Conservation (phyloP, 169 alveolate genomes). For the Eimeria brunetti region DNA sequence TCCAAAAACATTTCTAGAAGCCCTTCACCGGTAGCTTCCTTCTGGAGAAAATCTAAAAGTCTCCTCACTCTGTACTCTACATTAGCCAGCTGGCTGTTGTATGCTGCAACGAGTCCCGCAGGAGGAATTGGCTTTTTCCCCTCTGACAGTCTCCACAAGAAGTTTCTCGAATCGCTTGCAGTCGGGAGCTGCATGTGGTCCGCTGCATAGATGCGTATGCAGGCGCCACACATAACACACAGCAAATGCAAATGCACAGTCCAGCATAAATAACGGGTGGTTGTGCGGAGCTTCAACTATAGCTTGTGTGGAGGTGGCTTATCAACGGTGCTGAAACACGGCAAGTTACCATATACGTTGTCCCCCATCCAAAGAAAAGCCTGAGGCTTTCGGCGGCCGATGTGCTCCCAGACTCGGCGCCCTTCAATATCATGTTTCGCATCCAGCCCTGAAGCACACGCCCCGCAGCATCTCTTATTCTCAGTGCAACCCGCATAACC, state of each 20-base stretch:
- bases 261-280: not conserved
- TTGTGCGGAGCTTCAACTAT: not conserved
- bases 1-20: not conserved
- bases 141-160: slow-evolving; percentile 68
- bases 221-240: not conserved
- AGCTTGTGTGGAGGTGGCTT: not conserved
- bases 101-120: slow-evolving; percentile 64
- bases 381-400: slow-evolving; percentile 53
- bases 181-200: slow-evolving; percentile 72
- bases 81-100: slow-evolving; percentile 63
- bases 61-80: slow-evolving; percentile 41
- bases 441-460: slow-evolving; percentile 35
- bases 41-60: not conserved
- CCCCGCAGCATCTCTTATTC: not conserved
- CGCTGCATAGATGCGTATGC: slow-evolving; percentile 35
- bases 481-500: not conserved
- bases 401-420: slow-evolving; percentile 68
- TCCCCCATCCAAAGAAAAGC: slow-evolving; percentile 78
- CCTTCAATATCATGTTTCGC: slow-evolving; percentile 62
- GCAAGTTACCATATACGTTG: slow-evolving; percentile 65
- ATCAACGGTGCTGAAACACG: not conserved
- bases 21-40: not conserved
- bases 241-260: slow-evolving; percentile 5
- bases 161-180: slow-evolving; percentile 59
- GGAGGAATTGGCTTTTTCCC: slow-evolving; percentile 66